Evolutionary conservation across 202 grass and related monocot genomes (phyloP).

Genomic region (Setaria italica): DNA sequence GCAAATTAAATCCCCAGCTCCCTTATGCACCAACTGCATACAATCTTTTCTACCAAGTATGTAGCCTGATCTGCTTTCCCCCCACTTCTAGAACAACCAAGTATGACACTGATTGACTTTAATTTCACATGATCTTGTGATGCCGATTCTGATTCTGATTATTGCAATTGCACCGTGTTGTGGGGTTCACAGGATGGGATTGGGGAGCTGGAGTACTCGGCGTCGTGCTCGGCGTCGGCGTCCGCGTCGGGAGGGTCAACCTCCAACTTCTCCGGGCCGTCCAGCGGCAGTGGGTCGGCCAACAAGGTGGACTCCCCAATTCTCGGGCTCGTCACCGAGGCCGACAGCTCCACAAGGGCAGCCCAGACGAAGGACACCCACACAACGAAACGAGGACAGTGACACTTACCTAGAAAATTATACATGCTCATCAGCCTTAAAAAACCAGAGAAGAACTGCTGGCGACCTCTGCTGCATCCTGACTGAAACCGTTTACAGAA

Average conservation of each 20-base stretch:
- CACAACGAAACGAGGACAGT: not conserved
- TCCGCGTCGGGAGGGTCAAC: slow-evolving; percentile 38
- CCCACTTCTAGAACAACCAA: not conserved
- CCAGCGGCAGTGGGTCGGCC: slow-evolving; percentile 54
- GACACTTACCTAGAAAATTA: slow-evolving; percentile 14
- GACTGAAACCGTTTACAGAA: not conserved
- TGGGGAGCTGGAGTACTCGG: slow-evolving; percentile 26
- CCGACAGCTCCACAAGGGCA: not conserved
- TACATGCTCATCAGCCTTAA: not conserved
- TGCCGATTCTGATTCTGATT: not conserved
- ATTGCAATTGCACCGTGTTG: not conserved
- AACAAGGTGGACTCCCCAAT: slow-evolving; percentile 58
- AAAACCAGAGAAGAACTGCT: not conserved
- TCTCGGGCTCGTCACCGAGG: slow-evolving; percentile 50
- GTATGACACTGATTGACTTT: not conserved
- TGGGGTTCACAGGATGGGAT: slow-evolving; percentile 2
- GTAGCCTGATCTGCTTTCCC: not conserved
- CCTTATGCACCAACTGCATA: not conserved
- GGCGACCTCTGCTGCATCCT: not conserved
- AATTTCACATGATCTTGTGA: not conserved
- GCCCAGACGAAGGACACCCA: not conserved
- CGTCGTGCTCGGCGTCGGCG: slow-evolving; percentile 37
- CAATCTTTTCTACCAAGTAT: not conserved
- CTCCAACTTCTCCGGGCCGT: slow-evolving; percentile 57
- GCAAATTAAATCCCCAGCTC: not conserved